A percentile compares a stretch with the other conserved stretches of the same genome.
Conservation (phyloP, 2,329 filamentous ascomycete species). For the Botrytis sinoallii region DNA sequence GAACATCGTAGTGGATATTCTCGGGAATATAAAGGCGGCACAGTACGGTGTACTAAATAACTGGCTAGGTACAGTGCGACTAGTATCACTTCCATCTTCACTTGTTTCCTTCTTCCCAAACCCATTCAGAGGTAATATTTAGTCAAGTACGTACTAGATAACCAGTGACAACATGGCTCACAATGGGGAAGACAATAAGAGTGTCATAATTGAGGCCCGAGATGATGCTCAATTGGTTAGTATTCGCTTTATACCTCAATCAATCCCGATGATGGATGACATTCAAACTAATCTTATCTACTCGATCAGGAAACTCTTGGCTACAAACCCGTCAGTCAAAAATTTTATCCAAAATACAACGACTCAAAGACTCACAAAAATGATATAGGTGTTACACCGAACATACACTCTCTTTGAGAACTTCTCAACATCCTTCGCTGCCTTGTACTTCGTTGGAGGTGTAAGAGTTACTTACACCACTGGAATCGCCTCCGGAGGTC, state of each 20-base stretch:
- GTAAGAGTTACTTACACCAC: constrained; percentile 61
- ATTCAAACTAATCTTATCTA: constrained; percentile 20
- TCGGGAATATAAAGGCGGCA: not conserved
- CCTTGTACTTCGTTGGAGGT: constrained; percentile 59
- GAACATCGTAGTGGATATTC: not conserved
- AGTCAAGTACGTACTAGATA: not conserved
- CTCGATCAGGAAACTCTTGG: constrained; percentile 46
- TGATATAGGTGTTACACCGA: constrained; percentile 44
- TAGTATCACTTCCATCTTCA: not conserved
- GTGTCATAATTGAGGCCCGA: constrained; percentile 13
- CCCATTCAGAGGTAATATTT: not conserved
- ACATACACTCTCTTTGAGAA: constrained; percentile 57
- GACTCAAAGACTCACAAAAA: constrained; percentile 16
- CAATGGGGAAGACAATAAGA: constrained; percentile 11
- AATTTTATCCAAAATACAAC: not conserved
- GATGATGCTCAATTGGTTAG: constrained; percentile 20
- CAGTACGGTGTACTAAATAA: not conserved
- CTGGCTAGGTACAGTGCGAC: not conserved
- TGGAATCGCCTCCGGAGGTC: constrained; percentile 58
- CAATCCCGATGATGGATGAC: not conserved
- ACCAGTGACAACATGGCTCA: constrained; percentile 6
- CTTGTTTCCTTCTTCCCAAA: not conserved
- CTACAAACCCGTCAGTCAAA: constrained; percentile 50
- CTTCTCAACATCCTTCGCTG: constrained; percentile 58
- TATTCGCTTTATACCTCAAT: not conserved